Percentiles rank a stretch among this genome's conserved stretches.
These are phyloP conservation scores for Colletotrichum filicis DNA, from an alignment of 2,329 filamentous ascomycete genomes.

Conservation along the genomic window DNA sequence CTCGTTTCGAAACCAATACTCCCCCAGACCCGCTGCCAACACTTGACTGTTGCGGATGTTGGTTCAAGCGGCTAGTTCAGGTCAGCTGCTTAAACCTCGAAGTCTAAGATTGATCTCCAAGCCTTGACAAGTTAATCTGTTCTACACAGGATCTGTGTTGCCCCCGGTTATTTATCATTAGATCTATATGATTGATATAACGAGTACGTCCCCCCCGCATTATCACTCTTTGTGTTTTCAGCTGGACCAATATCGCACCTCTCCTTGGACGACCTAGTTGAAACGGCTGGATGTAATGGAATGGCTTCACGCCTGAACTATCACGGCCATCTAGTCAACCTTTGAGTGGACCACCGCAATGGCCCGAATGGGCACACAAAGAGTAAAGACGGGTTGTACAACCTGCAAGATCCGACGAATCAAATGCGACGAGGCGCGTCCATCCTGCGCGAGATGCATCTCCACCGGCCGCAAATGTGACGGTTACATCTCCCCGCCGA, in stretches of 20 bases:
- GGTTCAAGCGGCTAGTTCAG: neutral
- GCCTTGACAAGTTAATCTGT: neutral
- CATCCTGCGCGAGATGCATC: constrained; percentile 32
- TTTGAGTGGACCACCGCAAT: neutral
- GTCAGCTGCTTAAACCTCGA: neutral
- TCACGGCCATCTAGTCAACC: neutral
- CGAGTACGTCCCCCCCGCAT: neutral
- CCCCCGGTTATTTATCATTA: neutral
- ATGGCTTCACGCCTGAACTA: neutral
- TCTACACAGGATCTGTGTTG: neutral
- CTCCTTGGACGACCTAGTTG: neutral
- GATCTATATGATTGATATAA: neutral
- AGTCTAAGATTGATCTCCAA: neutral
- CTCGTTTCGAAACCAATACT: neutral
- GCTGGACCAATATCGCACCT: neutral
- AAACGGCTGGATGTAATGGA: neutral
- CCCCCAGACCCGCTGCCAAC: neutral
- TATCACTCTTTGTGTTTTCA: neutral
- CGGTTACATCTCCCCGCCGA: constrained; percentile 20
- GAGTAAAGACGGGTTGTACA: constrained; percentile 34
- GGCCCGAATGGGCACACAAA: constrained; percentile 10
- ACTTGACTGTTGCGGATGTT: neutral
- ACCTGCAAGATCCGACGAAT: constrained; percentile 37
- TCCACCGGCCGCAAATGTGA: constrained; percentile 33
- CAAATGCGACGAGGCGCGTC: constrained; percentile 37